These are phyloP conservation scores for Fusarium nelsonii DNA, from an alignment of 2,329 filamentous ascomycete species.

Conservation along the genomic window DNA sequence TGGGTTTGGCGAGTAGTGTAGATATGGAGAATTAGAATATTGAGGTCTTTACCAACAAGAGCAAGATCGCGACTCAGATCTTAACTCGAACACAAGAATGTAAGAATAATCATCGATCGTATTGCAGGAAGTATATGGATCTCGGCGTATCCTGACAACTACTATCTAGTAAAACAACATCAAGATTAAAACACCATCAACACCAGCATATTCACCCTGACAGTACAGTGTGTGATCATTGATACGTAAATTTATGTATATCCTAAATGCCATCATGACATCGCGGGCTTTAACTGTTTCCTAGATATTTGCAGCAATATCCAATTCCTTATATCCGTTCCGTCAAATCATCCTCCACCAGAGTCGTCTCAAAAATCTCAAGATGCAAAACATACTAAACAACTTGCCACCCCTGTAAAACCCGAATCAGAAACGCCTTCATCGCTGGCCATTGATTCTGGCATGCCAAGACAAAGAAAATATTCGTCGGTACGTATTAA, in stretches of 20 bases:
- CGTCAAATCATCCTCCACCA: slow-evolving; percentile 5
- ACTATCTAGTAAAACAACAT: background rate
- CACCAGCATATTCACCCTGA: background rate
- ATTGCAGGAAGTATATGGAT: background rate
- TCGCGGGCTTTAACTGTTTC: slow-evolving; percentile 11
- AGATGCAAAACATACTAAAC: slow-evolving; percentile 14
- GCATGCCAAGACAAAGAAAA: slow-evolving; percentile 27
- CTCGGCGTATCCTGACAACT: no score
- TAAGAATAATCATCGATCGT: background rate
- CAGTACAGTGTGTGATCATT: slow-evolving; percentile 2
- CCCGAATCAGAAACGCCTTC: slow-evolving; percentile 35
- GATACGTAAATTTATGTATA: slow-evolving; percentile 22
- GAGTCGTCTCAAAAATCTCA: background rate
- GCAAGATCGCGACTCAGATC: background rate
- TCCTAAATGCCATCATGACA: slow-evolving; percentile 17
- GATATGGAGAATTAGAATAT: background rate
- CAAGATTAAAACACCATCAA: no score
- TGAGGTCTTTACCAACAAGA: background rate
- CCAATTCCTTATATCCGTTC: slow-evolving; percentile 8
- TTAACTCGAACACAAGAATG: background rate
- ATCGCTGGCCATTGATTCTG: slow-evolving; percentile 25
- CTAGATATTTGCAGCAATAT: slow-evolving; percentile 9
- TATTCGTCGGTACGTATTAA: background rate
- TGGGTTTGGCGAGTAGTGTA: slow-evolving; percentile 58
- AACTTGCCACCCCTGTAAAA: slow-evolving; percentile 1